Evolutionary conservation across 805 yeast species (phyloP).

Genomic region (Saccharomycopsis capsularis): DNA sequence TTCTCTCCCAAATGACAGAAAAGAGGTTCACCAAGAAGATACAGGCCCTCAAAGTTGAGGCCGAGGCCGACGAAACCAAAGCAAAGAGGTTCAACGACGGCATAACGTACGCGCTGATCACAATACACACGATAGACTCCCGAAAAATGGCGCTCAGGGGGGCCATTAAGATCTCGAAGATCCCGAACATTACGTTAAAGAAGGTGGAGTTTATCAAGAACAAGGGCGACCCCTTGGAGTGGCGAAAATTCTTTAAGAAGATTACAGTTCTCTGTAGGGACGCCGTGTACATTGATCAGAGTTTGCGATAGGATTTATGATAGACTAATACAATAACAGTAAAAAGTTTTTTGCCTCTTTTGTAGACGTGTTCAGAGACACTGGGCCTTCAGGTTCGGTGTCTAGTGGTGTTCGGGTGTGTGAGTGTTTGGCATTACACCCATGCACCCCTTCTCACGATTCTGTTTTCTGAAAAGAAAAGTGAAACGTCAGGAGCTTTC

Average conservation of each 20-base stretch:
- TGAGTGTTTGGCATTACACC: too few species aligned
- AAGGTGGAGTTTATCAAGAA: slow-evolving; percentile 49
- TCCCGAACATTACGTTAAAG: slow-evolving; percentile 35
- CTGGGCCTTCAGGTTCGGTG: too few species aligned
- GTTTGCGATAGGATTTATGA: too few species aligned
- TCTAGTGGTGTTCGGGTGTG: too few species aligned
- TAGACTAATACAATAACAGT: too few species aligned
- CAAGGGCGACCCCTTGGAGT: slow-evolving; percentile 65
- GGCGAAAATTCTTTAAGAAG: slow-evolving; percentile 60
- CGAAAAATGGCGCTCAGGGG: slow-evolving; percentile 42
- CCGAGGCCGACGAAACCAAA: slow-evolving; percentile 1
- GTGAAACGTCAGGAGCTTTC: too few species aligned
- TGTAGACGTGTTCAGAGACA: too few species aligned
- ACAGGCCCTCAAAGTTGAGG: neutral
- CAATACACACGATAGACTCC: slow-evolving; percentile 37
- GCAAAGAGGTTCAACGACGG: slow-evolving; percentile 21
- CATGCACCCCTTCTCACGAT: too few species aligned
- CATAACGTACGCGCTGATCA: slow-evolving; percentile 33
- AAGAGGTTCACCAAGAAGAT: slow-evolving; percentile 1
- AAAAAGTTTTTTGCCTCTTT: too few species aligned
- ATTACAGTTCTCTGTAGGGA: slow-evolving; percentile 52
- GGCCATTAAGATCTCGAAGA: slow-evolving; percentile 35
- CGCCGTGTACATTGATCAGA: slow-evolving; percentile 38
- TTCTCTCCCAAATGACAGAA: slow-evolving; percentile 21
- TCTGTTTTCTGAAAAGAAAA: too few species aligned